A percentile compares a stretch with the other conserved stretches of the same genome.
Conservation (phyloP, 371 early-diverging fungal genomes). For the Rhizopus arrhizus region DNA sequence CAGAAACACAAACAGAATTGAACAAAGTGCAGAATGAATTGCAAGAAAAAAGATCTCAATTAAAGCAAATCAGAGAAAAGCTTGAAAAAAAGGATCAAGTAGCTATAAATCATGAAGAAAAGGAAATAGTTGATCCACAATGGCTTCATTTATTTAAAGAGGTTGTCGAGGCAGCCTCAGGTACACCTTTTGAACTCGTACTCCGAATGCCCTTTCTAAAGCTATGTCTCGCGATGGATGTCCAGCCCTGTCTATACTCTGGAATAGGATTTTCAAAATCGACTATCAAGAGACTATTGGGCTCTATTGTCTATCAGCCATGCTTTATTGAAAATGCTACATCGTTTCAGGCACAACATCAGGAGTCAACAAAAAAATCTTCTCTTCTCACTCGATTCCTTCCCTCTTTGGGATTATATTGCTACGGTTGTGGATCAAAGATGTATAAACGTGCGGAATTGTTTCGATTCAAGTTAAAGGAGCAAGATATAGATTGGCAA, state of each 20-base stretch:
- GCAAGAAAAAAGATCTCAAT: conserved; percentile 20
- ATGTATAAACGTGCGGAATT: not conserved
- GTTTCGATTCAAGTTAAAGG: conserved; percentile 23
- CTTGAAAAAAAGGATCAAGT: not conserved
- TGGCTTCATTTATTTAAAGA: conserved; percentile 18
- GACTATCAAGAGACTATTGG: conserved; percentile 10
- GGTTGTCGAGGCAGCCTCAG: conserved; percentile 7
- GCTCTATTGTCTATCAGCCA: conserved; percentile 14
- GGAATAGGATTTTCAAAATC: conserved; percentile 13
- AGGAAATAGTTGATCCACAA: not conserved
- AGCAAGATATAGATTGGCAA: conserved; percentile 21
- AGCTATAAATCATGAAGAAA: not conserved
- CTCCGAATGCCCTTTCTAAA: conserved; percentile 23
- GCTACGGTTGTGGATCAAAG: conserved; percentile 20
- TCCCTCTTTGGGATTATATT: not conserved
- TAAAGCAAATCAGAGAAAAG: conserved; percentile 20
- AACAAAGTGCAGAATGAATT: conserved; percentile 5
- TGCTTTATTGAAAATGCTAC: conserved; percentile 24
- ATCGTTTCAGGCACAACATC: not conserved
- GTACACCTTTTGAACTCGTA: conserved; percentile 15
- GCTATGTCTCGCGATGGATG: conserved; percentile 21
- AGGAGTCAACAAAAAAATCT: not conserved
- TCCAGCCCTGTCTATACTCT: conserved; percentile 26
- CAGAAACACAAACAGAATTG: conserved; percentile 12
- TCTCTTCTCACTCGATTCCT: not conserved